Evolutionary conservation across 2,329 filamentous ascomycete genomes (phyloP).

Genomic region (Fusarium euwallaceae): DNA sequence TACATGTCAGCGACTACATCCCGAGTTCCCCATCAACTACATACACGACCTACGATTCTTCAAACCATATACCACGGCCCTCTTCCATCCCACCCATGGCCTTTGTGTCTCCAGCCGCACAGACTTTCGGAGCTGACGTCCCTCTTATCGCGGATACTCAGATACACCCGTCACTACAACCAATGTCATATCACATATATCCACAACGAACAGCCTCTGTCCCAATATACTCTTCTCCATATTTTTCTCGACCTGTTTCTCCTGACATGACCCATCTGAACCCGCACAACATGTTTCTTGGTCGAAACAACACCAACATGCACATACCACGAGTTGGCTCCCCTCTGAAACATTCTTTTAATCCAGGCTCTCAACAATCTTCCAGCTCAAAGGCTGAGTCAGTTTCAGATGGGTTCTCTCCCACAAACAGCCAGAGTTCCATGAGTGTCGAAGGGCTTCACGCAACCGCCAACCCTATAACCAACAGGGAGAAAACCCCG

Average conservation of each 20-base stretch:
- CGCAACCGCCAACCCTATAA: not conserved
- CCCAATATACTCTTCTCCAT: not conserved
- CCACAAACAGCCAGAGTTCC: not conserved
- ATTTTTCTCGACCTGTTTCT: not conserved
- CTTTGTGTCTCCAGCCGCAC: not conserved
- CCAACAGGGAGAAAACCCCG: not conserved
- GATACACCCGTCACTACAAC: not conserved
- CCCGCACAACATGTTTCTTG: slow-evolving; percentile 42
- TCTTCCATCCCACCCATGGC: slow-evolving; percentile 43
- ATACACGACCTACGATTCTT: not conserved
- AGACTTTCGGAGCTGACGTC: slow-evolving; percentile 25
- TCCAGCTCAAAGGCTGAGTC: not conserved
- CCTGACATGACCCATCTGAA: slow-evolving; percentile 33
- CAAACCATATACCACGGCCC: slow-evolving; percentile 37
- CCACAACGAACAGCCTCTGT: slow-evolving; percentile 30
- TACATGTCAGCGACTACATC: slow-evolving; percentile 42
- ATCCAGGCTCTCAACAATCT: slow-evolving; percentile 3
- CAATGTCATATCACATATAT: not conserved
- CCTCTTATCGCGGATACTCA: slow-evolving; percentile 2
- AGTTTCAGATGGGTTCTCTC: not conserved
- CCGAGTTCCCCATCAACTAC: not conserved
- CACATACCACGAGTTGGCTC: slow-evolving; percentile 47
- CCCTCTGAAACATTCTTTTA: slow-evolving; percentile 42
- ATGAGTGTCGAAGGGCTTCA: not conserved
- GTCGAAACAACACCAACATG: slow-evolving; percentile 13